Evolutionary conservation across 2,329 filamentous ascomycete species (phyloP), one percentile per base, ranked within the genome.

Genomic region (Kalmusia sp.): DNA sequence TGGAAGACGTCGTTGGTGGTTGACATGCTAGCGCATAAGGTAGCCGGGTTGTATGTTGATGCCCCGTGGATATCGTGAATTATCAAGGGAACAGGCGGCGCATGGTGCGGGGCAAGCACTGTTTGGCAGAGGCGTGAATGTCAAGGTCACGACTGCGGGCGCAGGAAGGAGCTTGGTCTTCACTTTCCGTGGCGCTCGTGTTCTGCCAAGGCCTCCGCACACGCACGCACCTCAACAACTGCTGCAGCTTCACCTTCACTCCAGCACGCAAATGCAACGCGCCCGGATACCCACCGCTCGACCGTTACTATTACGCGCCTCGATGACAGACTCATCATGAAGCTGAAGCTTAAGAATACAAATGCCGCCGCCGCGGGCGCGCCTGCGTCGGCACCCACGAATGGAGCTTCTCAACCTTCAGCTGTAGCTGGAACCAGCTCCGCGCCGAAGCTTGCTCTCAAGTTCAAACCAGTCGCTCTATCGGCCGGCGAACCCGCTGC

Each of bases 1-100:
- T 91, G 88, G 77, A 89, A 84, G 43, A 90, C 79, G 53, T 73
- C 71, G 69, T 71, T 62, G 31, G 68, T 47, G 22, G 27, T 59
- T 58, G 71, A 74, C 71, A 74, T 74, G 63, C 54, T 68, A 59
- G 61, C 61, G 57, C 33, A 25, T 19, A 31, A 12, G 46, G 15
- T 33, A 33, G 41, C 33, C n/a, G 27, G 25, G 33, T 25, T 40
- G 38, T 28, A 33, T 52, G 65, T 59, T 60, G 61, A 55, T 61
- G 61, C 61, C 58, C 61, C 28, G 39, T 43, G 15, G 31, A 37
- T 51, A 51, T 50, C 45, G 38, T 48, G 21, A 33, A 21, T 43
- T 65, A 67, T 55, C 51, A 55, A 11, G 55, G 56, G 30, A 54
- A 53, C 60, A 61, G 59, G 35, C 50, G 54, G 62, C 59, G 63